Conservation (phyloP, 2,329 filamentous ascomycete genomes). For the Penicillium sp. region DNA sequence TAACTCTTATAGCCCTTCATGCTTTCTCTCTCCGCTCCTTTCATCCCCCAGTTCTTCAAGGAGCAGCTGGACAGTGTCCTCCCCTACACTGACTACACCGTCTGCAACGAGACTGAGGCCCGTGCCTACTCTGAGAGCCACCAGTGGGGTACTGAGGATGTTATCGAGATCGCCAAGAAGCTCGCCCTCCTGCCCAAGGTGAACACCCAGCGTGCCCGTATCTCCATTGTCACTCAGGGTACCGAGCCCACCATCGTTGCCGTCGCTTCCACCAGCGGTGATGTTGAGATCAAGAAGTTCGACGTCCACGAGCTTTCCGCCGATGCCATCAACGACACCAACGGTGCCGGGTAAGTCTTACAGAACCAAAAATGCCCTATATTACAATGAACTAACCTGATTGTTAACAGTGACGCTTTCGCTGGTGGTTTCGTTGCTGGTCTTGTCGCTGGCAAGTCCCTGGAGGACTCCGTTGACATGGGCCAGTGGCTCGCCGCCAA, state of each 20-base stretch:
- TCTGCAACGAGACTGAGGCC: constrained; percentile 97
- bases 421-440: constrained; percentile 92
- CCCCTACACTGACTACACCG: constrained; percentile 92
- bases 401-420: constrained; percentile 72
- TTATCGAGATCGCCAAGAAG: constrained; percentile 80
- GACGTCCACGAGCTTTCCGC: constrained; percentile 76
- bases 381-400: constrained; percentile 12
- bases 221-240: constrained; percentile 92
- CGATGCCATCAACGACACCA: constrained; percentile 89
- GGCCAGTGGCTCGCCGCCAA: constrained; percentile 95
- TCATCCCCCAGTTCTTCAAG: constrained; percentile 98
- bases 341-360: constrained; percentile 71
- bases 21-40: constrained; percentile 90
- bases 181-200: constrained; percentile 89
- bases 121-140: constrained; percentile 83
- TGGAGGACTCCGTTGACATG: constrained; percentile 80
- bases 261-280: constrained; percentile 65
- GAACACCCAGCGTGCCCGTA: constrained; percentile 79
- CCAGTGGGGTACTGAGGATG: constrained; percentile 70
- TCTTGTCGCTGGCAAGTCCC: constrained; percentile 77
- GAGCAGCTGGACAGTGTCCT: constrained; percentile 82
- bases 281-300: constrained; percentile 70
- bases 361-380: background rate
- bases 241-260: constrained; percentile 88
- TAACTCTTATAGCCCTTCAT: constrained; percentile 62